Percentiles rank a stretch among this genome's conserved stretches.
These are phyloP conservation scores for Diaporthe longicolla DNA, from an alignment of 2,329 filamentous ascomycete genomes.

Conservation along the genomic window DNA sequence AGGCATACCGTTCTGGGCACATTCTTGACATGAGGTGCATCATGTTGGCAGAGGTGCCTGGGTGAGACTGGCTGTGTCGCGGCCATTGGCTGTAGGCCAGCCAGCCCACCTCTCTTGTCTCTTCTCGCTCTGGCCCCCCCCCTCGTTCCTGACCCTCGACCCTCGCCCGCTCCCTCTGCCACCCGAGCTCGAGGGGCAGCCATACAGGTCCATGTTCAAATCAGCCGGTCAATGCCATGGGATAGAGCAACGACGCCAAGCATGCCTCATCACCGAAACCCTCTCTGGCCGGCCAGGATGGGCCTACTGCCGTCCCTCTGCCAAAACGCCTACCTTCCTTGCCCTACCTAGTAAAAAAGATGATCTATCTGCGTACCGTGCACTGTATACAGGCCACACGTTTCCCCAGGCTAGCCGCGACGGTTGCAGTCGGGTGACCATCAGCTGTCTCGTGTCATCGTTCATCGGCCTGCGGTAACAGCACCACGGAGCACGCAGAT, in stretches of 20 bases:
- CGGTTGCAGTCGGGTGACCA: conserved; percentile 19
- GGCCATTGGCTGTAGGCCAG: conserved; percentile 24
- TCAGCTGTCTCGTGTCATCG: conserved; percentile 32
- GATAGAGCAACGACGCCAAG: conserved; percentile 11
- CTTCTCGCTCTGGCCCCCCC: conserved; percentile 1
- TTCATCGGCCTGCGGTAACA: not conserved
- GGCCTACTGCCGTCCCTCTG: conserved; percentile 10
- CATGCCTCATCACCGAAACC: conserved; percentile 31
- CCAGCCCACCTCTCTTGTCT: not conserved
- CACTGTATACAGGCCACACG: conserved; percentile 22
- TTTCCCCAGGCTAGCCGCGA: conserved; percentile 10
- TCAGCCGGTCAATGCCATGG: conserved; percentile 31
- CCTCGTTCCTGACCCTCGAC: conserved; percentile 16
- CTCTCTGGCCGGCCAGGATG: conserved; percentile 5
- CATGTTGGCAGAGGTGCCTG: conserved; percentile 31
- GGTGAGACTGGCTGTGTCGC: conserved; percentile 33
- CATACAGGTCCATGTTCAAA: not conserved
- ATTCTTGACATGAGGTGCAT: conserved; percentile 33
- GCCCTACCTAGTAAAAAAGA: not conserved
- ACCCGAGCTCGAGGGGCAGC: conserved; percentile 26
- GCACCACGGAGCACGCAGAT: not conserved
- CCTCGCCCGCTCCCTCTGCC: conserved; percentile 15
- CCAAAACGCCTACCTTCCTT: not conserved
- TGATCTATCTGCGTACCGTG: not conserved
- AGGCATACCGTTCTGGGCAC: conserved; percentile 28